phyloP scores from a whole-genome alignment of 2,329 filamentous ascomycete species.

The Colletotrichum sp. region DNA sequence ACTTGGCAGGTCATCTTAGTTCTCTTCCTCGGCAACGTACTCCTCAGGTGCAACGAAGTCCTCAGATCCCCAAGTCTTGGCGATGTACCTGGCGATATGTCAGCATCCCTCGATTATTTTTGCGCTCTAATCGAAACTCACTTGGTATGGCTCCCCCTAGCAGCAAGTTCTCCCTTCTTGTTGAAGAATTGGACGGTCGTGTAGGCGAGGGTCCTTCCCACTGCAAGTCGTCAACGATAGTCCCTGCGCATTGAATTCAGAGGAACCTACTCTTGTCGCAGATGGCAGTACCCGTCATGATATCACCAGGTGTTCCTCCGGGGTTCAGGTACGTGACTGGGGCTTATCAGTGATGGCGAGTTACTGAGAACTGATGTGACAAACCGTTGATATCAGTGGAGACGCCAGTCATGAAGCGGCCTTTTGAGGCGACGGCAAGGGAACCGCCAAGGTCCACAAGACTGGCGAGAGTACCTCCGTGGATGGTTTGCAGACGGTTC shows the following conservation, averaged over 20 bases:
- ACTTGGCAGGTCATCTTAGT: neutral
- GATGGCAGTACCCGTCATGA: conserved; percentile 58
- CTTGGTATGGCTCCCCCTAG: conserved; percentile 72
- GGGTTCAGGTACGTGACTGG: conserved; percentile 67
- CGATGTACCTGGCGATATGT: conserved; percentile 42
- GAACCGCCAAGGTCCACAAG: conserved; percentile 73
- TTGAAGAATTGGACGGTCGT: conserved; percentile 66
- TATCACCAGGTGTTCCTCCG: conserved; percentile 62
- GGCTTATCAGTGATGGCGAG: fast-evolving
- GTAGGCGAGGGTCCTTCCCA: conserved; percentile 68
- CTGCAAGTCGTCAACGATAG: conserved; percentile 34
- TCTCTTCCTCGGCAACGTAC: conserved; percentile 35
- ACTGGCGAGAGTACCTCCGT: conserved; percentile 80
- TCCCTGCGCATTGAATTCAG: too few relatives aligned
- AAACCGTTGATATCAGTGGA: conserved; percentile 69
- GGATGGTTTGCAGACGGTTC: conserved; percentile 79
- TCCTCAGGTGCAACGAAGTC: conserved; percentile 41
- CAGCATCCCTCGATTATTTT: neutral
- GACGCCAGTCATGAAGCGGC: conserved; percentile 67
- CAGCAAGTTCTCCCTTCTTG: conserved; percentile 62
- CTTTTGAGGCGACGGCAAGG: conserved; percentile 68
- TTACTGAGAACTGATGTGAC: neutral
- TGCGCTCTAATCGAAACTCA: conserved; percentile 33
- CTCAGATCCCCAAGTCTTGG: conserved; percentile 39
- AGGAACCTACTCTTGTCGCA: conserved; percentile 63